phyloP scores from a whole-genome alignment of 2,329 filamentous ascomycete species.

The Hypoxylon sp. region DNA sequence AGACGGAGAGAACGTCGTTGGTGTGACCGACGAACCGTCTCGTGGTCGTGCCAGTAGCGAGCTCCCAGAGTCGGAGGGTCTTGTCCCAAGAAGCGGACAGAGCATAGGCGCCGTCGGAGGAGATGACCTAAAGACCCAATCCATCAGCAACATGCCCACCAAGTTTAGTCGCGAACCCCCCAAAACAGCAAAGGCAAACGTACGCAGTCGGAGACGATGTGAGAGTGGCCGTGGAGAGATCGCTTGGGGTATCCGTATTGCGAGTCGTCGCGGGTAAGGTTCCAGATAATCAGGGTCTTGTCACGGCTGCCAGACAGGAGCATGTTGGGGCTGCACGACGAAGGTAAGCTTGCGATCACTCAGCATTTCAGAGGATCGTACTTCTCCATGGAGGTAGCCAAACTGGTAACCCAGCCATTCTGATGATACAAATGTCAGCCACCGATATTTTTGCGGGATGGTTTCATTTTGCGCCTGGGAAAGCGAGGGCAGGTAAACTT shows the following conservation, averaged over 20 bases:
- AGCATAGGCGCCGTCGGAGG: constrained; percentile 98
- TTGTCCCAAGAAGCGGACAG: constrained; percentile 99
- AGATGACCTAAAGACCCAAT: constrained; percentile 81
- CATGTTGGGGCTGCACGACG: constrained; percentile 87
- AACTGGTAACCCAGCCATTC: constrained; percentile 98
- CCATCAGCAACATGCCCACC: constrained; percentile 43
- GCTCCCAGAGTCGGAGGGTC: constrained; percentile 99
- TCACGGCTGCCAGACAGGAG: constrained; percentile 97
- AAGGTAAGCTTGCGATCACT: constrained; percentile 47
- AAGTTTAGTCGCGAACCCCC: neutral
- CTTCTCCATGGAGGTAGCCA: constrained; percentile 99
- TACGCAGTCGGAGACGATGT: constrained; percentile 99
- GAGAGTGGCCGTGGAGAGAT: constrained; percentile 97
- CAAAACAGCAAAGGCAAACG: constrained; percentile 58
- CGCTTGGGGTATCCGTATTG: constrained; percentile 99
- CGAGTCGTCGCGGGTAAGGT: constrained; percentile 97
- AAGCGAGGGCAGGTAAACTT: constrained; percentile 55
- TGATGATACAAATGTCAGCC: constrained; percentile 53
- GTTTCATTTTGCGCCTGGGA: constrained; percentile 4
- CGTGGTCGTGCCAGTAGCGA: constrained; percentile 95
- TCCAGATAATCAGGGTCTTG: constrained; percentile 99
- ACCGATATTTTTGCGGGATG: constrained; percentile 19
- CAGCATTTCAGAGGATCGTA: constrained; percentile 67
- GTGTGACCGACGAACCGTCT: constrained; percentile 98
- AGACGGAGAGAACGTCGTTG: constrained; percentile 99